Percentiles rank a stretch among this genome's conserved stretches.
phyloP scores from a whole-genome alignment of 352 stramenopile species.

The Pythium coloratum region DNA sequence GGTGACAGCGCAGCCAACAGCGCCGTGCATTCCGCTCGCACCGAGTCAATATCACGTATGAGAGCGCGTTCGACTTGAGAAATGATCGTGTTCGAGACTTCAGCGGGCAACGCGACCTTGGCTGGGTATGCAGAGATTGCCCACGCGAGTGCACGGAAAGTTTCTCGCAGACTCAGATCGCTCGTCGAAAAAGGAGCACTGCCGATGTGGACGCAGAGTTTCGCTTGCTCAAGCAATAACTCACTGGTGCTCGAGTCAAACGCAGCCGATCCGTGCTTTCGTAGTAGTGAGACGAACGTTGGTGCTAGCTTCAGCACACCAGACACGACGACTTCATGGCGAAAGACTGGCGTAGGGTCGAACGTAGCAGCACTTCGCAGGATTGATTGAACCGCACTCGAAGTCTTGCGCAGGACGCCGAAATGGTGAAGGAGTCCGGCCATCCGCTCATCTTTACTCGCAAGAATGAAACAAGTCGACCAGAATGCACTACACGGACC shows the following conservation, averaged over 20 bases:
- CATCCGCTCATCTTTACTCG: slow-evolving; percentile 13
- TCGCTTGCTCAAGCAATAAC: slow-evolving; percentile 3
- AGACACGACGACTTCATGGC: neutral
- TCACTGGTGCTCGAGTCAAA: neutral
- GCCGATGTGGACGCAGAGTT: neutral
- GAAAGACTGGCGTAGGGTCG: neutral
- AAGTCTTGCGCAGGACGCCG: neutral
- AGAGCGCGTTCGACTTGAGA: neutral
- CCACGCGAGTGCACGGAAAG: slow-evolving; percentile 9
- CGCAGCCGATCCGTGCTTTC: neutral
- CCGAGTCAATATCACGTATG: neutral
- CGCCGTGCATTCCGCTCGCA: slow-evolving; percentile 1
- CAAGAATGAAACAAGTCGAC: slow-evolving; percentile 28
- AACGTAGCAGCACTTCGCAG: neutral
- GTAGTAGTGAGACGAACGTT: slow-evolving; percentile 5
- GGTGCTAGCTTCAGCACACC: slow-evolving; percentile 1
- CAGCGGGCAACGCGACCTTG: neutral
- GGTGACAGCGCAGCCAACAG: slow-evolving; percentile 9
- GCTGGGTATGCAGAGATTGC: neutral
- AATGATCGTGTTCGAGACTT: slow-evolving; percentile 6
- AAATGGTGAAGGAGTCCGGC: neutral
- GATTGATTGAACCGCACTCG: neutral
- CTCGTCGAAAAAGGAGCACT: neutral
- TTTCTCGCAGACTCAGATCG: slow-evolving; percentile 3
- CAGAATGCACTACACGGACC: slow-evolving; percentile 13